Conservation (phyloP, 495 filamentous ascomycete species). For the Thermothielavioides terrestris region DNA sequence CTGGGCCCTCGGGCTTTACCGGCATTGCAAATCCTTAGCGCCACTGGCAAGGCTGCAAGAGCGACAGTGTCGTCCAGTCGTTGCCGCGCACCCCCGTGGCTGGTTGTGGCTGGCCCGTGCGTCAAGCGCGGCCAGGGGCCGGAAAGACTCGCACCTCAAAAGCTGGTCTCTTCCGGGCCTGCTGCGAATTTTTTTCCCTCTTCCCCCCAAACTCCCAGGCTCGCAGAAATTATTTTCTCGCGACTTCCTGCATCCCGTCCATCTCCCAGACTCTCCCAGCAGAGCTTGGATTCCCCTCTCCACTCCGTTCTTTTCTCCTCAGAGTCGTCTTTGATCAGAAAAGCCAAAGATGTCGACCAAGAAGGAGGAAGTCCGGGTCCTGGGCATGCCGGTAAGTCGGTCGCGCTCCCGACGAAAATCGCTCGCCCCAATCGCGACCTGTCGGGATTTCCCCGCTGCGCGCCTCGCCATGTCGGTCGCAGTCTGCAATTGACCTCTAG, state of each 20-base stretch:
- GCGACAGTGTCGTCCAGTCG: conserved; percentile 4
- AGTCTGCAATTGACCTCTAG: conserved; percentile 22
- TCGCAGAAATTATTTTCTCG: conserved; percentile 39
- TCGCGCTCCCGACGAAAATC: conserved; percentile 20
- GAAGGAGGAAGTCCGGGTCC: conserved; percentile 43
- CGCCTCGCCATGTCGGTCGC: conserved; percentile 14
- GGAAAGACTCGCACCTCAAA: conserved; percentile 32
- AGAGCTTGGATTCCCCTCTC: conserved; percentile 36
- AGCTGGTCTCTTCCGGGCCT: conserved; percentile 24
- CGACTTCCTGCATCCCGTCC: conserved; percentile 29
- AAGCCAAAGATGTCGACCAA: conserved; percentile 55
- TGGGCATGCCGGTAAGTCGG: conserved; percentile 80
- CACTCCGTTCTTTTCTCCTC: conserved; percentile 38
- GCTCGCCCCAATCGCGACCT: conserved; percentile 34
- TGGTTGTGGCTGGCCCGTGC: conserved; percentile 20
- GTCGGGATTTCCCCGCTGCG: background rate
- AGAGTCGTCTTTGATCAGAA: conserved; percentile 39
- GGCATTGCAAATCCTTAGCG: conserved; percentile 22
- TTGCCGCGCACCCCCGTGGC: conserved; percentile 18
- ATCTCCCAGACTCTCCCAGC: conserved; percentile 26
- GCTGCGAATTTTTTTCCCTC: conserved; percentile 27
- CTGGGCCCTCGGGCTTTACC: conserved; percentile 29
- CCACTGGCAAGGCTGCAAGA: conserved; percentile 12
- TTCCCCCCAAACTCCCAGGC: conserved; percentile 24
- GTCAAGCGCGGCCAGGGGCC: conserved; percentile 23